Conservation (phyloP, 2,329 filamentous ascomycete species). For the Dissoconium aciculare region DNA sequence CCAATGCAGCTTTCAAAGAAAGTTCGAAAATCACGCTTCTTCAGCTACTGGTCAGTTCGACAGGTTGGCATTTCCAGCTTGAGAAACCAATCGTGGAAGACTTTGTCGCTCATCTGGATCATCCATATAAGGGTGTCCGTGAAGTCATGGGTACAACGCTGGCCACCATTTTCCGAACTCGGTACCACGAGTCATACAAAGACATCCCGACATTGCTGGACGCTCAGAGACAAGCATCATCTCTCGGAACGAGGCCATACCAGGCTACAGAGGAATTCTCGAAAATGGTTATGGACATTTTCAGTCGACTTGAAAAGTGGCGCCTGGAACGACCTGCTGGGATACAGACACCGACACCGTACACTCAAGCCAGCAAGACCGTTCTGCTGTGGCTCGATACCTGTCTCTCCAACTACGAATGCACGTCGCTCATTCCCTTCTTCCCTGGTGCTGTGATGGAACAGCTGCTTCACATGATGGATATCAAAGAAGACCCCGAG, state of each 20-base stretch:
- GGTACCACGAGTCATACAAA: slow-evolving; percentile 87
- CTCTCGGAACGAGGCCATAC: slow-evolving; percentile 75
- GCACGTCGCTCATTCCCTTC: slow-evolving; percentile 77
- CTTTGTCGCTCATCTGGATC: slow-evolving; percentile 81
- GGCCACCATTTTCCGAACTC: slow-evolving; percentile 73
- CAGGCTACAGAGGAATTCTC: slow-evolving; percentile 60
- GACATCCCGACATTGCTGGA: slow-evolving; percentile 62
- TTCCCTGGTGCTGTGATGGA: slow-evolving; percentile 83
- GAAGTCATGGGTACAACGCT: slow-evolving; percentile 88
- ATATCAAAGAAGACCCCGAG: slow-evolving; percentile 95
- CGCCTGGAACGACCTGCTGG: slow-evolving; percentile 68
- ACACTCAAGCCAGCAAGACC: slow-evolving; percentile 92
- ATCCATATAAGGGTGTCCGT: slow-evolving; percentile 93
- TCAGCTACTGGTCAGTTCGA: slow-evolving; percentile 72
- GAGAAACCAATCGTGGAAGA: slow-evolving; percentile 78
- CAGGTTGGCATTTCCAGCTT: slow-evolving; percentile 90
- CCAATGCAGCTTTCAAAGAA: slow-evolving; percentile 96
- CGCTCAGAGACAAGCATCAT: slow-evolving; percentile 62
- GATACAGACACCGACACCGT: slow-evolving; percentile 83
- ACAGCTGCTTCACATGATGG: slow-evolving; percentile 97
- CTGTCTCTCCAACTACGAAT: slow-evolving; percentile 81
- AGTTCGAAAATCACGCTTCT: slow-evolving; percentile 88
- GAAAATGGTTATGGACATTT: slow-evolving; percentile 57
- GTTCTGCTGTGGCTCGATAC: slow-evolving; percentile 89
- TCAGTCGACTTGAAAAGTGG: slow-evolving; percentile 72